Evolutionary conservation across 306 rosid genomes (phyloP).

Genomic region (Crataegus laevigata): DNA sequence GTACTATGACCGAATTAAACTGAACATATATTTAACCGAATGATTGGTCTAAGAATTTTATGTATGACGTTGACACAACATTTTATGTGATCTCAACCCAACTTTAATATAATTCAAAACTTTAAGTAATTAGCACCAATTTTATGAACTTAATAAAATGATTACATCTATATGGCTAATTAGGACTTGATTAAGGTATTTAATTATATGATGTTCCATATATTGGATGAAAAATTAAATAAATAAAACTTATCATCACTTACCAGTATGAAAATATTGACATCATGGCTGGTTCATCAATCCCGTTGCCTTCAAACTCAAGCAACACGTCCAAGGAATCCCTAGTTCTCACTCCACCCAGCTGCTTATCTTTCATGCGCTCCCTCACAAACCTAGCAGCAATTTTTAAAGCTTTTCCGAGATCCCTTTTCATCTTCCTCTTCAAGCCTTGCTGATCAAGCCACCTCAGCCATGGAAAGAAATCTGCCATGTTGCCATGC

Average conservation of each 20-base stretch:
- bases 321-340: slow-evolving; percentile 53
- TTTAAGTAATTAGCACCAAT: no score
- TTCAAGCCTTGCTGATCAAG: slow-evolving; percentile 44
- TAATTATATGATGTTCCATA: no score
- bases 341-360: neutral
- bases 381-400: slow-evolving; percentile 37
- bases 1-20: no score
- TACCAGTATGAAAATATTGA: slow-evolving; percentile 53
- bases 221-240: no score
- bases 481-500: slow-evolving; percentile 30
- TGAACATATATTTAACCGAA: no score
- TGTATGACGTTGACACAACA: no score
- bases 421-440: slow-evolving; percentile 42
- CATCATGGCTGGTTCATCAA: slow-evolving; percentile 23
- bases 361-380: slow-evolving; percentile 12
- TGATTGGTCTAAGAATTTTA: no score
- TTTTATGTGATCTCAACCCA: no score
- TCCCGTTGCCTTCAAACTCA: slow-evolving; percentile 28
- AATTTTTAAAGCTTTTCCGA: slow-evolving; percentile 37
- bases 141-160: no score
- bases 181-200: no score
- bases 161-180: no score
- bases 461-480: slow-evolving; percentile 45
- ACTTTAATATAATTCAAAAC: no score
- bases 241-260: neutral